These are phyloP conservation scores for Phialemonium atrogriseum DNA, from an alignment of 2,329 filamentous ascomycete species.

Conservation along the genomic window DNA sequence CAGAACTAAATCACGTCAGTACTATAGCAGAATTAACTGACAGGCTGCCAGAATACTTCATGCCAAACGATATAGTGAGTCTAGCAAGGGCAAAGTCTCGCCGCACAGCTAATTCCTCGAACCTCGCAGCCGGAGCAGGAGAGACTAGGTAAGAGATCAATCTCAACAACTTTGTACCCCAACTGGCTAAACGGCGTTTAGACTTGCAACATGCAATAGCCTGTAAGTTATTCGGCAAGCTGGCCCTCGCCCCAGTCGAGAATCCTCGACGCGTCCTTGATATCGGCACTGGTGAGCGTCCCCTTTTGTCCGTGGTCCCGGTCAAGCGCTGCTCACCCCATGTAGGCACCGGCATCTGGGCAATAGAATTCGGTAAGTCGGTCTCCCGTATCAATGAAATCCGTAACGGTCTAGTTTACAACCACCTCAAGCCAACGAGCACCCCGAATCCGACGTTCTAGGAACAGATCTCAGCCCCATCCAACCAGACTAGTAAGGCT, in stretches of 20 bases:
- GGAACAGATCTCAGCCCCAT: slow-evolving; percentile 3
- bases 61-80: slow-evolving; percentile 1
- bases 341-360: slow-evolving; percentile 3
- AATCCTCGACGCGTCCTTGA: slow-evolving; percentile 2
- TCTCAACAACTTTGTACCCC: not conserved
- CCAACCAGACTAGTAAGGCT: slow-evolving; percentile 2
- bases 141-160: slow-evolving; percentile 2
- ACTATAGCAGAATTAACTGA: no score
- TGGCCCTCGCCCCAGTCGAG: not conserved
- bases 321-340: not conserved
- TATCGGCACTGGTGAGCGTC: slow-evolving; percentile 1
- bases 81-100: not conserved
- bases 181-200: not conserved
- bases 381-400: not conserved
- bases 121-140: not conserved
- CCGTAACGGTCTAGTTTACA: not conserved
- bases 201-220: slow-evolving; percentile 3
- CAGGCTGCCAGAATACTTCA: not conserved
- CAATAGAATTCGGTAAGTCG: slow-evolving; percentile 1
- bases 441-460: slow-evolving; percentile 1
- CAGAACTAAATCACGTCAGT: no score
- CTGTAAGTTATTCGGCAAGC: slow-evolving; percentile 1
- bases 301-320: not conserved
- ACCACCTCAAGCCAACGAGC: not conserved
- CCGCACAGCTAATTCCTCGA: not conserved